A percentile compares a stretch with the other conserved stretches of the same genome.
phyloP scores from a whole-genome alignment of 768 basidiomycete genomes.

The Tremella fuciformis region DNA sequence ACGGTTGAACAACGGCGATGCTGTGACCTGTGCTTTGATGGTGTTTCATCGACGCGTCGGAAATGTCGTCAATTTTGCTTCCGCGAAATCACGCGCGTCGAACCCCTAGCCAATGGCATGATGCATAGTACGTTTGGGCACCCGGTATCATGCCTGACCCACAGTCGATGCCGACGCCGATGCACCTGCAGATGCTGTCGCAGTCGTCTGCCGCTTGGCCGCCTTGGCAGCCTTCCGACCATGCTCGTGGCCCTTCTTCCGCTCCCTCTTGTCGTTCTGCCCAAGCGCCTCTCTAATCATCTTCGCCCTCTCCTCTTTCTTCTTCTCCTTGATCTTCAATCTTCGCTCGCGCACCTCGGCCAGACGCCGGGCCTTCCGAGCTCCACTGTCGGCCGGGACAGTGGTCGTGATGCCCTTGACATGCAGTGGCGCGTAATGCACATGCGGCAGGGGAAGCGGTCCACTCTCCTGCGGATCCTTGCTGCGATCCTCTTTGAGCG shows the following conservation, averaged over 20 bases:
- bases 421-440: conserved; percentile 40
- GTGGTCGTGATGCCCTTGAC: conserved; percentile 45
- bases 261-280: conserved; percentile 5
- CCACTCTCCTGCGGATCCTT: not conserved
- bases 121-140: too few species aligned
- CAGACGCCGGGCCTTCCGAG: conserved; percentile 34
- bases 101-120: too few species aligned
- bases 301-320: conserved; percentile 18
- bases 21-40: too few species aligned
- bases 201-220: not conserved
- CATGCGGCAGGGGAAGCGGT: conserved; percentile 14
- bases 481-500: not conserved
- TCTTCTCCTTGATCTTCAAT: conserved; percentile 27
- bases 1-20: too few species aligned
- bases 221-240: not conserved
- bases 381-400: conserved; percentile 30
- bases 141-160: too few species aligned
- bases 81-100: too few species aligned
- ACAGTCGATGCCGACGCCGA: too few species aligned
- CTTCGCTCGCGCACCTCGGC: conserved; percentile 36
- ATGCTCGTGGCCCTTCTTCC: not conserved
- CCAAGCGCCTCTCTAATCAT: conserved; percentile 4
- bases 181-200: not conserved
- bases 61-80: too few species aligned
- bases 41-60: too few species aligned